Evolutionary conservation across 805 yeast species (phyloP).

Genomic region (Pichia deserticola): DNA sequence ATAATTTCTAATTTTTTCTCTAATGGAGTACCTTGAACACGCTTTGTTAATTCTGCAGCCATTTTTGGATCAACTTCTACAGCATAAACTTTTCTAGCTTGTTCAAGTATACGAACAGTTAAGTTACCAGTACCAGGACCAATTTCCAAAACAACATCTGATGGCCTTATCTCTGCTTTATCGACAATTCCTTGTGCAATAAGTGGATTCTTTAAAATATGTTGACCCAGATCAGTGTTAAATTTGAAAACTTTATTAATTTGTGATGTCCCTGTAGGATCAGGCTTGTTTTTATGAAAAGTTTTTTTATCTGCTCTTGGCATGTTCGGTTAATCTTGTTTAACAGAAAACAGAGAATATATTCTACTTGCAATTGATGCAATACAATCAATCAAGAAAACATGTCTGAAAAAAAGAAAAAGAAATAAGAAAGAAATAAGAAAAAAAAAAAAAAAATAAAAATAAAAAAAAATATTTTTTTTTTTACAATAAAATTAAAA

Average conservation of each 20-base stretch:
- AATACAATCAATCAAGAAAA: no score
- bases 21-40: constrained; percentile 95
- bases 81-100: constrained; percentile 90
- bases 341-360: no score
- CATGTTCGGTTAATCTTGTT: constrained; percentile 29
- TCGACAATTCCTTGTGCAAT: constrained; percentile 98
- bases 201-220: constrained; percentile 89
- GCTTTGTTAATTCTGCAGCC: constrained; percentile 97
- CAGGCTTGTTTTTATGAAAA: constrained; percentile 41
- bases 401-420: no score
- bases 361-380: no score
- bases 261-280: constrained; percentile 58
- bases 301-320: constrained; percentile 60
- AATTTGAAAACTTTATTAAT: constrained; percentile 85
- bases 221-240: constrained; percentile 96
- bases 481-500: no score
- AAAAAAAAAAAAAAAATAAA: no score
- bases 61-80: constrained; percentile 99
- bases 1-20: constrained; percentile 87
- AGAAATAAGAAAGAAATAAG: no score
- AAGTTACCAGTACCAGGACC: constrained; percentile 99
- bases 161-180: constrained; percentile 86
- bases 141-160: constrained; percentile 89
- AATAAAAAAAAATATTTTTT: no score
- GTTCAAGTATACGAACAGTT: constrained; percentile 86